Evolutionary conservation across 805 yeast species (phyloP), one percentile per base, ranked within the genome.

Genomic region (Komagataella pseudopastoris): DNA sequence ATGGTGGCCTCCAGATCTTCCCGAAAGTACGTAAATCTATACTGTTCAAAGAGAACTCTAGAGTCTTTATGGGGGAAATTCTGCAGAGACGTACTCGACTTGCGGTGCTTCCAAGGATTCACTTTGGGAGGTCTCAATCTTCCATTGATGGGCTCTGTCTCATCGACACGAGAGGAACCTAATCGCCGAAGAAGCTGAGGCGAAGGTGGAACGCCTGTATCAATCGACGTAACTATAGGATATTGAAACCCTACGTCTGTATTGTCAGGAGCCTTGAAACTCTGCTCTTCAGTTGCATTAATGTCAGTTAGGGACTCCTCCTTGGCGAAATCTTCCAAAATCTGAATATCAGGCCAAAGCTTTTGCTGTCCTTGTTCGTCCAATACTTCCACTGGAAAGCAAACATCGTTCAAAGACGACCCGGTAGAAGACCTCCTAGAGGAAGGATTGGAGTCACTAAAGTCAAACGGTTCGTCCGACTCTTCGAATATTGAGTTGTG

Each of bases 361-460:
- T 68, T 71, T 23, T 59, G 59, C 44, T 59, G 57, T 22, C 67
- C 68, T 6, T 58, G 56, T 17, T 64, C 70, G 48, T 62, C 63
- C 6, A 61, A 50, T 48, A 77, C 78, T 55, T 83, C 89, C 44
- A 89, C 72, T 0, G 96, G 96, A 64, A 88, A 80, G 61, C 96
- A 91, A 23, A 91, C 99, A 66, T 91, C 99, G 62, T 85, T 90
- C 53, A 91, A 68, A 1, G 96, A 86, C 0, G 95, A 82, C 45
- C 80, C 77, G 51, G 77, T 80, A 44, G 82, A 74, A 45, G 78
- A 69, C 53, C 85, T 71, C 49, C 85, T 75, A 20, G 83, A 75
- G 3, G 80, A 70, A 4, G 88, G 88, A 58, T 81, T 80, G n/a
- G 86, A 81, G 14, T 44, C 23, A 20, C 23, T 17, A n/a, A 44